Percentiles rank a stretch among this genome's conserved stretches.
phyloP scores from a whole-genome alignment of 768 basidiomycete species.

The Suillus sp. region DNA sequence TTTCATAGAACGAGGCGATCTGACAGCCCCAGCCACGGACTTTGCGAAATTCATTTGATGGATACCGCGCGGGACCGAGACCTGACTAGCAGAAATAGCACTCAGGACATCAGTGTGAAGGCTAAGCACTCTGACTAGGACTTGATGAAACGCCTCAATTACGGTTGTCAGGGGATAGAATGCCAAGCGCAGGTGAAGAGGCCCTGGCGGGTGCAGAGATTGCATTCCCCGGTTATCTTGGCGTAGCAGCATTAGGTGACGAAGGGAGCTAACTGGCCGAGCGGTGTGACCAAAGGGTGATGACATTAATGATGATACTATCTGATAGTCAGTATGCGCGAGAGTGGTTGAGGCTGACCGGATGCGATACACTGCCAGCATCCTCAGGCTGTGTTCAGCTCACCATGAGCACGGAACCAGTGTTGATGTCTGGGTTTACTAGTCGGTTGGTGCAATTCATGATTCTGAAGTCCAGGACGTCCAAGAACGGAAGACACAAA shows the following conservation, averaged over 20 bases:
- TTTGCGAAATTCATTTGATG: background rate
- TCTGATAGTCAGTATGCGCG: background rate
- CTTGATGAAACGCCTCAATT: background rate
- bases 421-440: background rate
- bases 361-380: background rate
- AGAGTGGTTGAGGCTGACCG: background rate
- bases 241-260: background rate
- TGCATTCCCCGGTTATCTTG: background rate
- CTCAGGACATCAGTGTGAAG: too few relatives aligned
- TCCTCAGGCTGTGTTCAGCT: background rate
- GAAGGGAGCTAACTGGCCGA: background rate
- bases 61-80: background rate
- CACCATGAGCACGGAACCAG: conserved; percentile 3
- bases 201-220: background rate
- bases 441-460: background rate
- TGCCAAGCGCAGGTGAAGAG: background rate
- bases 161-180: background rate
- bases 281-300: background rate
- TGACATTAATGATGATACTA: background rate
- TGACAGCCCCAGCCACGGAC: background rate
- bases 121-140: background rate
- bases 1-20: background rate
- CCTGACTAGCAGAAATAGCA: background rate
- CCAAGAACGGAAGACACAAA: background rate
- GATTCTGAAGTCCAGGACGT: background rate